These are phyloP conservation scores for Aphanomyces astaci DNA, from an alignment of 352 stramenopile genomes.

Conservation along the genomic window DNA sequence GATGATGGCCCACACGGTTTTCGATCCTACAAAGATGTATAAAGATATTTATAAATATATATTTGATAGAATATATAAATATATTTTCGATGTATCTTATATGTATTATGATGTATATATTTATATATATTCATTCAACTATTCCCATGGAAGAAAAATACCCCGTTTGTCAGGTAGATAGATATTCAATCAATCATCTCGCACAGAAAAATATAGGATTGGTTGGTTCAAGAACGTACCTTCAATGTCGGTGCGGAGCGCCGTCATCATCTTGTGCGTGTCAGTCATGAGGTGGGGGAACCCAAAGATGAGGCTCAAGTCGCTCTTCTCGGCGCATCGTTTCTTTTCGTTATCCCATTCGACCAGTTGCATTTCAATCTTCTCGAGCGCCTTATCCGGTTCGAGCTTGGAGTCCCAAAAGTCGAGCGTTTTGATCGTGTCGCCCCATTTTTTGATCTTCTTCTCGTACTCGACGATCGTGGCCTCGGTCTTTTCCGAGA, in stretches of 20 bases:
- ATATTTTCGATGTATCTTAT: no score
- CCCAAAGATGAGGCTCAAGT: conserved; percentile 91
- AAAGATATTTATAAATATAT: no score
- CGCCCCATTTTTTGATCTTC: conserved; percentile 74
- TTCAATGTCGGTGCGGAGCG: conserved; percentile 78
- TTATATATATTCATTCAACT: no score
- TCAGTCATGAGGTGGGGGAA: conserved; percentile 92
- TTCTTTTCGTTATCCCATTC: conserved; percentile 87
- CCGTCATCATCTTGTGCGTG: conserved; percentile 75
- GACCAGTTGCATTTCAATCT: conserved; percentile 73
- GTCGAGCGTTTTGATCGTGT: conserved; percentile 70
- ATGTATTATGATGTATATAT: no score
- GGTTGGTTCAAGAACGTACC: conserved; percentile 18
- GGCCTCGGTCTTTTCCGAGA: conserved; percentile 88
- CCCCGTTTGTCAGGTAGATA: no score
- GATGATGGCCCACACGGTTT: conserved; percentile 73
- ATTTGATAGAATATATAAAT: no score
- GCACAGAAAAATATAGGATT: no score
- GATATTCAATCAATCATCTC: no score
- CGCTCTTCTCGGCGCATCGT: conserved; percentile 85
- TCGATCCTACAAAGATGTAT: no score
- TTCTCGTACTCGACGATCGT: conserved; percentile 91
- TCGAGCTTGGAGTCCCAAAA: conserved; percentile 80
- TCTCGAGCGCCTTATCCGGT: conserved; percentile 68
- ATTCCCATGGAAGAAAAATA: no score